These are phyloP conservation scores for Schwanniomyces etchellsii DNA, from an alignment of 1,139 yeast species.

Conservation along the genomic window DNA sequence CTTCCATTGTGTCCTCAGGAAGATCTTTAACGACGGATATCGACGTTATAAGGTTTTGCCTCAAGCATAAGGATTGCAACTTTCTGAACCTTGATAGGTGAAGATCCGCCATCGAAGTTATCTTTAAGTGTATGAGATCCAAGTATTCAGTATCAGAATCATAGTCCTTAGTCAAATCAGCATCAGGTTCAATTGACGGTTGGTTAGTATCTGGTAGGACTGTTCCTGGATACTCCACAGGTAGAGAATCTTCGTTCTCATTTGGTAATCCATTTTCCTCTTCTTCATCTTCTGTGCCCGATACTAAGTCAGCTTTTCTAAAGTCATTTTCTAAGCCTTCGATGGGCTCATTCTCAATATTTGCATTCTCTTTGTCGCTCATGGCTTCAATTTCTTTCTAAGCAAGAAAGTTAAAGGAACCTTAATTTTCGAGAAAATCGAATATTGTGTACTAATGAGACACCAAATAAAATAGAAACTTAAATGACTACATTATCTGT, in stretches of 20 bases:
- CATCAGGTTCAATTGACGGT: conserved; percentile 41
- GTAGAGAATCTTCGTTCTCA: conserved; percentile 23
- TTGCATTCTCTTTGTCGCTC: not conserved
- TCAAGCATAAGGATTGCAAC: conserved; percentile 60
- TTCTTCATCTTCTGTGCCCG: conserved; percentile 18
- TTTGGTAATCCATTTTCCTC: conserved; percentile 16
- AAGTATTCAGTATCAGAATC: conserved; percentile 61
- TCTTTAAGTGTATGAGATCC: conserved; percentile 76
- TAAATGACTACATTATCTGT: too few relatives aligned
- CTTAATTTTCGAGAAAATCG: too few relatives aligned
- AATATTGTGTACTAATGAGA: too few relatives aligned
- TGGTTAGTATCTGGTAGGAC: conserved; percentile 52
- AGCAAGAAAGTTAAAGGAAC: not conserved
- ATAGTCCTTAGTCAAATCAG: conserved; percentile 58
- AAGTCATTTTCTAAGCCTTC: conserved; percentile 16
- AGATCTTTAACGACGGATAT: conserved; percentile 65
- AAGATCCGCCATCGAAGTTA: conserved; percentile 61
- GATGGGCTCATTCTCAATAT: conserved; percentile 1
- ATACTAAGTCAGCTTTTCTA: conserved; percentile 11
- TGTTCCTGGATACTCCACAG: conserved; percentile 40
- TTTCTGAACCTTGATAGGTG: conserved; percentile 53
- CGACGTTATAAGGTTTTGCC: conserved; percentile 79
- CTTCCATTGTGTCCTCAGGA: conserved; percentile 51
- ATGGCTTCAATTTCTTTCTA: too few relatives aligned
- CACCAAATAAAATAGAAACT: too few relatives aligned